Percentiles rank a stretch among this genome's conserved stretches.
These are phyloP conservation scores for Viridothelium virens DNA, from an alignment of 495 filamentous ascomycete species.

Conservation along the genomic window DNA sequence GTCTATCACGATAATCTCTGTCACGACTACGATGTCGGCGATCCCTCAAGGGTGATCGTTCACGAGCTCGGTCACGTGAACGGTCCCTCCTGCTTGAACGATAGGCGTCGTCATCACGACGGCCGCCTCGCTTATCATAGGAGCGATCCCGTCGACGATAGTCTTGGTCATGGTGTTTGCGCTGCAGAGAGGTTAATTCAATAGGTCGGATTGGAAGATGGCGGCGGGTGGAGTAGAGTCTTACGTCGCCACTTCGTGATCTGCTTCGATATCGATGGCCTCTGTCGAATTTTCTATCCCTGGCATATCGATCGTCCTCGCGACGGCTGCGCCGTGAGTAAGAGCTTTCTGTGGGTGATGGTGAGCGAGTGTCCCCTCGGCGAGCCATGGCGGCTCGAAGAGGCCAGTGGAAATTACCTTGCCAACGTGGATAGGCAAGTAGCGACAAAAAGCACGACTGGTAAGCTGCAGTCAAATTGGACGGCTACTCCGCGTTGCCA, in stretches of 20 bases:
- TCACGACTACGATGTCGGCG: conserved; percentile 18
- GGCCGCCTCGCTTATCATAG: conserved; percentile 18
- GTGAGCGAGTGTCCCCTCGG: conserved; percentile 16
- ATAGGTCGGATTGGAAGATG: neutral
- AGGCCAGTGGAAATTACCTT: conserved; percentile 9
- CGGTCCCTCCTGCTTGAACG: conserved; percentile 20
- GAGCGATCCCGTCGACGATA: conserved; percentile 20
- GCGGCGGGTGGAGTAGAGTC: neutral
- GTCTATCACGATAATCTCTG: conserved; percentile 22
- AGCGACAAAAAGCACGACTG: neutral
- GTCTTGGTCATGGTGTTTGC: conserved; percentile 19
- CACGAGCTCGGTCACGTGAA: conserved; percentile 15
- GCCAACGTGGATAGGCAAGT: conserved; percentile 1
- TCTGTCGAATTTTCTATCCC: conserved; percentile 9
- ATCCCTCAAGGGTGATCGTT: conserved; percentile 20
- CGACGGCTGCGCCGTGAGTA: conserved; percentile 17
- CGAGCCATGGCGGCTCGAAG: conserved; percentile 3
- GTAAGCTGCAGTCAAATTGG: neutral
- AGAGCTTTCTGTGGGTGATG: conserved; percentile 18
- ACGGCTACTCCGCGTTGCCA: neutral
- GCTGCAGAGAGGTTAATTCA: conserved; percentile 1
- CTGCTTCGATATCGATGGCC: conserved; percentile 14
- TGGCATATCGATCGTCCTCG: conserved; percentile 14
- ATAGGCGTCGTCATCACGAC: conserved; percentile 13
- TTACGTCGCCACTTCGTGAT: conserved; percentile 12